Conservation (phyloP, 768 basidiomycete genomes). For the Tricholomella constricta region DNA sequence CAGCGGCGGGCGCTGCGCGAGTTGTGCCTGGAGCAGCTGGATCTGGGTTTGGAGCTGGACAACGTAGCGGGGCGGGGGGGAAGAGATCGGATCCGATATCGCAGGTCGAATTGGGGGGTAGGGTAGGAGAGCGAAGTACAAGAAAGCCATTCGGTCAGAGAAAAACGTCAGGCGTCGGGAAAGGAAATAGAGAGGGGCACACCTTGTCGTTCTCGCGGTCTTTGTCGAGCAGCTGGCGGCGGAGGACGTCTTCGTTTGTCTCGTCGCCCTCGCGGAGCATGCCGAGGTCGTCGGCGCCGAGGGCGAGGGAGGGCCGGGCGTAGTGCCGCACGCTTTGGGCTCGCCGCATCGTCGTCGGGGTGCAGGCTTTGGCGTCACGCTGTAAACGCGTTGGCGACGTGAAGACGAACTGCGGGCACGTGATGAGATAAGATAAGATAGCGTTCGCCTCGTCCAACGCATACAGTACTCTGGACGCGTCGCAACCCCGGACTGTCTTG, state of each 20-base stretch:
- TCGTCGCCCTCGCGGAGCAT: slow-evolving; percentile 62
- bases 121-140: no score
- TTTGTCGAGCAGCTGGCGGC: slow-evolving; percentile 65
- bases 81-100: neutral
- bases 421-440: slow-evolving; percentile 1
- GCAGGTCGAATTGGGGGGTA: neutral
- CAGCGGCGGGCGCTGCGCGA: slow-evolving; percentile 66
- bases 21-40: slow-evolving; percentile 61
- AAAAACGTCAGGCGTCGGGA: neutral
- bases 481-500: no score
- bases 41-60: slow-evolving; percentile 63
- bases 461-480: no score
- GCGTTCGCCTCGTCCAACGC: no score
- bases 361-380: no score
- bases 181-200: neutral
- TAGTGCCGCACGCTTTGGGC: slow-evolving; percentile 65
- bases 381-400: neutral
- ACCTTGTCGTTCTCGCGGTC: slow-evolving; percentile 75
- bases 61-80: no score
- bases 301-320: slow-evolving; percentile 50
- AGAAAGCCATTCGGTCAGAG: neutral
- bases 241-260: slow-evolving; percentile 58
- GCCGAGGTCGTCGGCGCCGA: slow-evolving; percentile 59
- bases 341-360: slow-evolving; percentile 57
- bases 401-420: neutral